A percentile compares a stretch with the other conserved stretches of the same genome.
phyloP scores from a whole-genome alignment of 495 filamentous ascomycete genomes.

The Neurospora sp. region DNA sequence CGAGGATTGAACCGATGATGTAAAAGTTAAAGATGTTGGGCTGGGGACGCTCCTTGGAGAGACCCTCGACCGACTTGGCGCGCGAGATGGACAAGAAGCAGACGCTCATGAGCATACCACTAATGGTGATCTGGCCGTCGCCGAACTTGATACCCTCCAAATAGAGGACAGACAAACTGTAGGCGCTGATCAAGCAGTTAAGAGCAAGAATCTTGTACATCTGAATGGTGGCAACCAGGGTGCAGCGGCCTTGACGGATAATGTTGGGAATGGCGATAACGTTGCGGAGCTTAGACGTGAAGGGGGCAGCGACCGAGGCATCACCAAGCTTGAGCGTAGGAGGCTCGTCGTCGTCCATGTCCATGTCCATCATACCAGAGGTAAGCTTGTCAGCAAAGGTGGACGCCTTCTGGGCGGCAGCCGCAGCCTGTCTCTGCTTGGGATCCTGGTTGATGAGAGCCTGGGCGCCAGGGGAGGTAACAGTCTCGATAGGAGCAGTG shows the following conservation, averaged over 20 bases:
- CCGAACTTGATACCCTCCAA: conserved; percentile 99
- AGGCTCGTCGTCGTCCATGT: conserved; percentile 81
- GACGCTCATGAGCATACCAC: conserved; percentile 99
- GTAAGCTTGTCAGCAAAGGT: conserved; percentile 83
- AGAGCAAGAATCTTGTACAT: conserved; percentile 99
- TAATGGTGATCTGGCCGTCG: conserved; percentile 96
- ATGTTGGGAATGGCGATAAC: conserved; percentile 98
- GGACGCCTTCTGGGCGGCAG: conserved; percentile 58
- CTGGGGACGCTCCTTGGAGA: conserved; percentile 96
- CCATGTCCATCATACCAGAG: conserved; percentile 77
- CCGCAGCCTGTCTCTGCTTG: conserved; percentile 50
- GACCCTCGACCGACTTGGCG: conserved; percentile 84
- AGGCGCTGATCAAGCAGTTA: conserved; percentile 97
- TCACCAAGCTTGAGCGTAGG: conserved; percentile 96
- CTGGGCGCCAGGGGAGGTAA: conserved; percentile 62
- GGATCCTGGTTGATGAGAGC: conserved; percentile 50
- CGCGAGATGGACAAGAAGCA: conserved; percentile 97
- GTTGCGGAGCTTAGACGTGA: conserved; percentile 95
- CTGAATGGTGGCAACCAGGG: conserved; percentile 94
- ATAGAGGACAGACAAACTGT: conserved; percentile 93
- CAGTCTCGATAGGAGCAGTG: conserved; percentile 43
- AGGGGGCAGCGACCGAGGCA: conserved; percentile 92
- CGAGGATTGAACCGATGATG: conserved; percentile 95
- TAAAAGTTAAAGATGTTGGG: conserved; percentile 98
- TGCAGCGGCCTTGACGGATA: conserved; percentile 92